These are phyloP conservation scores for Periconia sp. DNA, from an alignment of 2,329 filamentous ascomycete genomes.

Conservation along the genomic window DNA sequence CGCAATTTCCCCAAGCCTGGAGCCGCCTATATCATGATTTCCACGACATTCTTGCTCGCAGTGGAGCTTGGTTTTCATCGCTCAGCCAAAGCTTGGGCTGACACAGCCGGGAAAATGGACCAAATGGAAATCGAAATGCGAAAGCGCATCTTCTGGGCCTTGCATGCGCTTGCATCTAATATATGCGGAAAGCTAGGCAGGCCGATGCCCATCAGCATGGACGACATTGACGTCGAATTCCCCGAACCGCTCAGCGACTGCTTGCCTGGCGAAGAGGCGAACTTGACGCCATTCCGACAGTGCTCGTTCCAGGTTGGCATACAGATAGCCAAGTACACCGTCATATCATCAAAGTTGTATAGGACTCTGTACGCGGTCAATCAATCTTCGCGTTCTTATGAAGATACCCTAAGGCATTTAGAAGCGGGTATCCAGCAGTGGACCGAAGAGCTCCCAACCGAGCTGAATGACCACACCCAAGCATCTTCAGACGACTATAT, in stretches of 20 bases:
- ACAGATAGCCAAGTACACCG: slow-evolving; percentile 68
- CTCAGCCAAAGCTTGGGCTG: slow-evolving; percentile 65
- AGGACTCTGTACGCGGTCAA: slow-evolving; percentile 76
- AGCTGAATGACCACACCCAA: slow-evolving; percentile 58
- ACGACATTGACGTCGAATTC: slow-evolving; percentile 80
- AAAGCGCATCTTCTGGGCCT: slow-evolving; percentile 78
- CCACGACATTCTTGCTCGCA: slow-evolving; percentile 69
- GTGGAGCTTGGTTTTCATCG: slow-evolving; percentile 79
- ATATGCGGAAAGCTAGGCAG: slow-evolving; percentile 77
- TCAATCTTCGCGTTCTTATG: slow-evolving; percentile 67
- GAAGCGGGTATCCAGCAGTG: slow-evolving; percentile 69
- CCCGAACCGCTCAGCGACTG: slow-evolving; percentile 76
- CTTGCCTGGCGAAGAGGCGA: slow-evolving; percentile 64
- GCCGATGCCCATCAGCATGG: slow-evolving; percentile 74
- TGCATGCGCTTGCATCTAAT: slow-evolving; percentile 70
- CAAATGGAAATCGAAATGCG: slow-evolving; percentile 75
- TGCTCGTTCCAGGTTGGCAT: slow-evolving; percentile 74
- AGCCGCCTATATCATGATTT: slow-evolving; percentile 71
- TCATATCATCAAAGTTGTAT: slow-evolving; percentile 75
- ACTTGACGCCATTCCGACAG: slow-evolving; percentile 51
- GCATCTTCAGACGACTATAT: slow-evolving; percentile 56
- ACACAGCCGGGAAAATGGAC: slow-evolving; percentile 51
- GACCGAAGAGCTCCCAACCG: slow-evolving; percentile 67
- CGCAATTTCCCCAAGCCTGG: slow-evolving; percentile 82
- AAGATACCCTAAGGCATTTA: slow-evolving; percentile 66